These are phyloP conservation scores for Astragalus membranaceus DNA, from an alignment of 306 rosid genomes.

Conservation along the genomic window DNA sequence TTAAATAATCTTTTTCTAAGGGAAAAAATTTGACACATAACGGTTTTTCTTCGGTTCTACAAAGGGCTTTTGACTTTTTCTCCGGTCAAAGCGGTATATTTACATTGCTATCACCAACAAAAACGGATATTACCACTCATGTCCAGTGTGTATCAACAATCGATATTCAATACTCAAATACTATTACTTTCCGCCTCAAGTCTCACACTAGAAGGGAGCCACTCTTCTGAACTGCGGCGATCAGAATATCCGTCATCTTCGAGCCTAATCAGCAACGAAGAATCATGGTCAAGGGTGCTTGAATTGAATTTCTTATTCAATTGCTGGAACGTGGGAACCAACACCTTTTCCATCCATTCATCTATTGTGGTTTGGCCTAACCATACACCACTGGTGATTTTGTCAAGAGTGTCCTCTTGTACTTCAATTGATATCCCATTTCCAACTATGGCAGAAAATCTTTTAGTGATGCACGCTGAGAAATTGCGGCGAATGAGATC, in stretches of 20 bases:
- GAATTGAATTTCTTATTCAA: slow-evolving; percentile 41
- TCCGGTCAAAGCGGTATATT: slow-evolving; percentile 46
- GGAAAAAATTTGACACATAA: slow-evolving; percentile 26
- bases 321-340: slow-evolving; percentile 69
- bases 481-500: slow-evolving; percentile 40
- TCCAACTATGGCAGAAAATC: slow-evolving; percentile 53
- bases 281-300: slow-evolving; percentile 20
- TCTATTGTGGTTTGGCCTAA: slow-evolving; percentile 57
- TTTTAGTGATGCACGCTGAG: slow-evolving; percentile 34
- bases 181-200: slow-evolving; percentile 36
- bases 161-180: neutral
- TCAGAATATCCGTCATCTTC: slow-evolving; percentile 54
- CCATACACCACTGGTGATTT: slow-evolving; percentile 80
- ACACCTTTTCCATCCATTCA: slow-evolving; percentile 69
- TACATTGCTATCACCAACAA: slow-evolving; percentile 53
- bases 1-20: slow-evolving; percentile 30
- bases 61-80: slow-evolving; percentile 39
- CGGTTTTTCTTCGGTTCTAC: slow-evolving; percentile 39
- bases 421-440: slow-evolving; percentile 55
- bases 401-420: slow-evolving; percentile 67
- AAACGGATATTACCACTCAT: slow-evolving; percentile 27
- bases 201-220: slow-evolving; percentile 55
- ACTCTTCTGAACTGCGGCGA: slow-evolving; percentile 35
- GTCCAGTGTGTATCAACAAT: slow-evolving; percentile 18
- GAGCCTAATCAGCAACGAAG: slow-evolving; percentile 49